Evolutionary conservation across 768 basidiomycete species (phyloP), one percentile per base, ranked within the genome.

Genomic region (Dioszegia crocea): DNA sequence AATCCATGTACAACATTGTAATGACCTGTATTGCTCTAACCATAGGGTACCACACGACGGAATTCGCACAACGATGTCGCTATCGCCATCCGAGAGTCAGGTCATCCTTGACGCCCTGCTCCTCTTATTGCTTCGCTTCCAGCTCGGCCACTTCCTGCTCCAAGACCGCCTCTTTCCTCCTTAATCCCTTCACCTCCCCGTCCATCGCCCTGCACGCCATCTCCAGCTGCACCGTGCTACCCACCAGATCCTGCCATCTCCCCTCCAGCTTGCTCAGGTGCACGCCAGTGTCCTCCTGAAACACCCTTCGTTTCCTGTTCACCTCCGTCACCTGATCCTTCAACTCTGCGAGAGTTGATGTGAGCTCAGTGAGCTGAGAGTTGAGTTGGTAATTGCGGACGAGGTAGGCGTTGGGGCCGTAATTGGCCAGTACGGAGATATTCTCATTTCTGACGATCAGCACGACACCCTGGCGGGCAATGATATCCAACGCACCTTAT

Each of bases 201-300:
- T 92, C 91, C 75, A 96, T 76, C 26, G 91, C 90, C 40, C 86
- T 82, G 74, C 91, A 93, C 17, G 92, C 94, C 85, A 98, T 86
- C 81, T 96, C 93, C 64, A 96, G 88, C 78, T 97, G 93, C 59
- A 97, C 79, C 44, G 93, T 88, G 52, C 78, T 87, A 54, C 90
- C 91, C 56, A 98, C 86, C 46, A 97, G 81, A 77, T 92, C 89
- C 21, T 90, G 93, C 93, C 93, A 98, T 62, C 86, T 83, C 36
- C 84, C 87, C 78, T 97, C 92, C 59, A 96, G 79, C 9, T 84
- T 80, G 27, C 84, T 88, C 59, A 98, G 79, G 67, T 92, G 89
- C 50, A 83, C 81, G 52, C 92, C 92, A 19, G 86, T 79, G 9
- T 81, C 84, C 44, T 87, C 89, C 88, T 97, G 72, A 46, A 78